Base-by-base conservation (phyloP, 2,329 filamentous ascomycete species). In the Teratosphaeria gauchensis region DNA sequence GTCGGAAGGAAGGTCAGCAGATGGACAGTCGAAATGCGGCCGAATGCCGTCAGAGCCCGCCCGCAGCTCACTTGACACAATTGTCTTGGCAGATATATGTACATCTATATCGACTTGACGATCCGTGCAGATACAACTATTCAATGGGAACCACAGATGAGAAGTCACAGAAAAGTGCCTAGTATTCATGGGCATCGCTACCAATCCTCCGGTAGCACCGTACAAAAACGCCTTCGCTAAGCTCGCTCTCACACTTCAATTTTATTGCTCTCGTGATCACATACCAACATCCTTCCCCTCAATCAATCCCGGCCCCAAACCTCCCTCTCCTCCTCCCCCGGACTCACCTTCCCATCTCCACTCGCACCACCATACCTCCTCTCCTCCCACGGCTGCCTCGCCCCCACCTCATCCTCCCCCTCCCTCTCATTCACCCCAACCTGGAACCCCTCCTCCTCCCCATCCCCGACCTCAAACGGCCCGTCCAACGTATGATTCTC, bases 381-480 rank as follows among this genome's bases (percentile, higher is more conserved):
- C 53, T 64, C 60, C 59, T 71, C 69, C 69, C 69, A 71, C n/a
- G 69, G 69, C 62, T 71, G 67, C 33, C 64, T 48, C 9, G 61
- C 59, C 3, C 64, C 68, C 8, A 55, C 54, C 59, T 71, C 62
- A 58, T 72, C 68, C 56, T 32, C 53, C 11, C 63, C 67, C 24
- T 57, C 32, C 56, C n/a, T 19, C 53, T 59, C 58, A 11, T 30
- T 56, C 1, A 51, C 42, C 4, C 55, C 48, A 38, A 56, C 46
- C 56, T 62, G 61, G n/a, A 71, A 65, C 11, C 71, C 70, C 11
- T 70, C 69, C 30, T 75, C 72, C 24, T 73, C 71, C 48, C 73
- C 72, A 12, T 76, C 74, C n/a, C 69, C 74, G 4, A 77, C 70
- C 0, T 68, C 68, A 58, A 79, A 77, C 0, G 77, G 73, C n/a